phyloP scores from a whole-genome alignment of 306 rosid species.

The Herpetospermum pedunculosum region DNA sequence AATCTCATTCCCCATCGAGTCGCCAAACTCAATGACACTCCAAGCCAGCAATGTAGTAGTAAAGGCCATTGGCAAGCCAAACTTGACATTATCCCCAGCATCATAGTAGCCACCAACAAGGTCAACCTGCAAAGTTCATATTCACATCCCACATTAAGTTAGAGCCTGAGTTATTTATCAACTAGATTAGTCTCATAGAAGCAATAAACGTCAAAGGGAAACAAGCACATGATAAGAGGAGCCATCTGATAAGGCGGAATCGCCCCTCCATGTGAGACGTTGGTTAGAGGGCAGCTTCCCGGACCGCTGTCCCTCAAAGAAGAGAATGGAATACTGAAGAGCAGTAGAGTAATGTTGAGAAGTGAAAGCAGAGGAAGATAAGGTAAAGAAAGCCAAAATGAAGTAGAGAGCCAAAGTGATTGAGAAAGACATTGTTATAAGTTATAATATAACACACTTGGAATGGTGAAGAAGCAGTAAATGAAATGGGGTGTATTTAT shows the following conservation, averaged over 20 bases:
- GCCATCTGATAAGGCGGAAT: constrained; percentile 80
- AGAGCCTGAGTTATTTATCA: background rate
- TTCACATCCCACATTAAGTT: constrained; percentile 3
- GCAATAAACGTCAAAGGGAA: background rate
- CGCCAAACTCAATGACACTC: constrained; percentile 84
- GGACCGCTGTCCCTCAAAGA: constrained; percentile 75
- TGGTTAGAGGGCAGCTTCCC: constrained; percentile 65
- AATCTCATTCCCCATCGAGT: constrained; percentile 47
- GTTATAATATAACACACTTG: background rate
- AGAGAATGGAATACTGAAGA: constrained; percentile 70
- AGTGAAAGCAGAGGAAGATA: constrained; percentile 38
- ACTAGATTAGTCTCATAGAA: background rate
- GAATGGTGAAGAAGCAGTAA: background rate
- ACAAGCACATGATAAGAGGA: constrained; percentile 55
- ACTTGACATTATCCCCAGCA: constrained; percentile 89
- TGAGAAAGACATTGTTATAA: constrained; percentile 13
- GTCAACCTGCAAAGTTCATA: constrained; percentile 46
- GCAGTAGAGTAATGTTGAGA: constrained; percentile 46
- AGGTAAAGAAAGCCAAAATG: constrained; percentile 14
- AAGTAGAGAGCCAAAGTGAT: constrained; percentile 17
- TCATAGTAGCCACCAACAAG: constrained; percentile 87
- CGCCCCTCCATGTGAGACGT: constrained; percentile 48
- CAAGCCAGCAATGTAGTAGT: constrained; percentile 76
- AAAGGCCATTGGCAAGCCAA: constrained; percentile 90
- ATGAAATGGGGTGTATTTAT: background rate